A percentile compares a stretch with the other conserved stretches of the same genome.
Conservation (phyloP, 2,329 filamentous ascomycete species). For the Penicillium sp. region DNA sequence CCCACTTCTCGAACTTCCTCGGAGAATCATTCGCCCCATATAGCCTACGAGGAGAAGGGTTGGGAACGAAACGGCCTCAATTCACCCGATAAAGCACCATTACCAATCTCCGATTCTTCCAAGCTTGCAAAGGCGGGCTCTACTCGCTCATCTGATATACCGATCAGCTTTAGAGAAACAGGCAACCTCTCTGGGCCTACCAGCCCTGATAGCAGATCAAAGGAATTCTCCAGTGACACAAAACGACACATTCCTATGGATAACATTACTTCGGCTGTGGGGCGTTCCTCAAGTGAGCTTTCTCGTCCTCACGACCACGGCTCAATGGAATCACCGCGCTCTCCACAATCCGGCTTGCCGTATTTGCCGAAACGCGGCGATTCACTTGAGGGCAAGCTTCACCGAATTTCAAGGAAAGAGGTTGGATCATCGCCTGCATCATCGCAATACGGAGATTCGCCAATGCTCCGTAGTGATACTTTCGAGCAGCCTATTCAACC, state of each 20-base stretch:
- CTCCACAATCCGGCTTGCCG: constrained; percentile 35
- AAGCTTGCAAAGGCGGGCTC: constrained; percentile 59
- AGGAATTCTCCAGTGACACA: constrained; percentile 13
- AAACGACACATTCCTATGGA: constrained; percentile 24
- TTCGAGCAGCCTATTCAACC: constrained; percentile 15
- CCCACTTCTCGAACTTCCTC: constrained; percentile 38
- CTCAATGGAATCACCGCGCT: constrained; percentile 43
- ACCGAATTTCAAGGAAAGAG: constrained; percentile 67
- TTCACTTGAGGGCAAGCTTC: constrained; percentile 54
- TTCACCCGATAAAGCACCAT: constrained; percentile 13
- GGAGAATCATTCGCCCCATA: constrained; percentile 71
- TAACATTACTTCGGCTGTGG: constrained; percentile 34
- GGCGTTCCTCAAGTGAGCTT: constrained; percentile 61
- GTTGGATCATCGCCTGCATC: constrained; percentile 41
- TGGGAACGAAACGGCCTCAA: constrained; percentile 58
- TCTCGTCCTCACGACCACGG: constrained; percentile 55
- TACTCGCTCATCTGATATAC: constrained; percentile 45
- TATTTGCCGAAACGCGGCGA: constrained; percentile 58
- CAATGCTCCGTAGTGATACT: constrained; percentile 37
- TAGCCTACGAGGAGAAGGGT: constrained; percentile 84
- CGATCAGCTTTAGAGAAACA: constrained; percentile 41
- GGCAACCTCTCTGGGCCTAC: constrained; percentile 41
- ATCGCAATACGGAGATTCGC: constrained; percentile 39
- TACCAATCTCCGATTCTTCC: constrained; percentile 58
- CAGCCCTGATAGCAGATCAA: constrained; percentile 31